phyloP scores from a whole-genome alignment of 768 basidiomycete genomes.

The Amanita jacksonii region DNA sequence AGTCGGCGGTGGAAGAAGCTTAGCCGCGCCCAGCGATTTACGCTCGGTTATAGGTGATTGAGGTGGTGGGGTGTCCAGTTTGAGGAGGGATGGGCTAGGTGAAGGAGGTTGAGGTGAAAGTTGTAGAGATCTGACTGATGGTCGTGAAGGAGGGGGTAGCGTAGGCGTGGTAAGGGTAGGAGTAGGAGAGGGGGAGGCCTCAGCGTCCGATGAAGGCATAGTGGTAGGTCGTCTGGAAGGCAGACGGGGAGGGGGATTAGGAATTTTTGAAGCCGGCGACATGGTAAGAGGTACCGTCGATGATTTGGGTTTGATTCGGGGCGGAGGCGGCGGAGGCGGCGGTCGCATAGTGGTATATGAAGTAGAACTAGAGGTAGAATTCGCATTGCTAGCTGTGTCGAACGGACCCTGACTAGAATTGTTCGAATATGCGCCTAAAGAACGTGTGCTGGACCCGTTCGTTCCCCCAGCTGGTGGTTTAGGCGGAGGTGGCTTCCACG shows the following conservation, averaged over 20 bases:
- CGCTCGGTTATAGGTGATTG: slow-evolving; percentile 22
- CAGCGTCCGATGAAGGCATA: neutral
- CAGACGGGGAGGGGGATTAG: slow-evolving; percentile 13
- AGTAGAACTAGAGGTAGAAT: neutral
- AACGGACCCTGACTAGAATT: slow-evolving; percentile 32
- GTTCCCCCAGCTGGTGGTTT: neutral
- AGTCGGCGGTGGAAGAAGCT: slow-evolving; percentile 64
- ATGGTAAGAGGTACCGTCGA: neutral
- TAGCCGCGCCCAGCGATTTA: slow-evolving; percentile 28
- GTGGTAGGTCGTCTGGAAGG: slow-evolving; percentile 10
- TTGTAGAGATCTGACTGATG: neutral
- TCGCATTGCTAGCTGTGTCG: slow-evolving; percentile 15
- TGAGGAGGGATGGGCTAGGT: neutral
- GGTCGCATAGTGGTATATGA: slow-evolving; percentile 11
- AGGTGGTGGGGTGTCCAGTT: neutral
- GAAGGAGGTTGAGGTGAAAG: neutral
- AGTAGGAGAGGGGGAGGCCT: neutral
- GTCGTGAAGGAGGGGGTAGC: neutral
- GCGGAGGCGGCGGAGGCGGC: slow-evolving; percentile 26
- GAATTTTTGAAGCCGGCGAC: slow-evolving; percentile 15
- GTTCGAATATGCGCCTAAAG: slow-evolving; percentile 18
- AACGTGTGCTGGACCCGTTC: slow-evolving; percentile 4
- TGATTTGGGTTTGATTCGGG: slow-evolving; percentile 9
- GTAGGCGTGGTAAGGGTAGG: too few relatives aligned
- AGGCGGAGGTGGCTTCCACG: slow-evolving; percentile 10